Base-by-base conservation (phyloP, 257 asterid species). In the Asclepias syriaca region DNA sequence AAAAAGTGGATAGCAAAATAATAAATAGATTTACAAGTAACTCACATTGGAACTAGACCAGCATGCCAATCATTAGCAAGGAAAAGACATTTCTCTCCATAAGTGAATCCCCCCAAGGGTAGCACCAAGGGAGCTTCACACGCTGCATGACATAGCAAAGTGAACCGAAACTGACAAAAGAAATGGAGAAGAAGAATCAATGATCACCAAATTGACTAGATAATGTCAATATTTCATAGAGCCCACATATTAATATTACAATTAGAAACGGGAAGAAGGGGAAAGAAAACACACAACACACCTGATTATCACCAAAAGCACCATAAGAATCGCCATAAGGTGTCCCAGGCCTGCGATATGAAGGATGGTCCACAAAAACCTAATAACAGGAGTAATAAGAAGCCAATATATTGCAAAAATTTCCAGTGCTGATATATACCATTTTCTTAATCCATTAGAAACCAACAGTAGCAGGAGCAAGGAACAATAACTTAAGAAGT, bases 41-140 rank as follows among this genome's bases (percentile, higher is more conserved):
- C 98, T 8, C 88, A 95, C 99, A 92, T 87, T 19, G 99, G 99
- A 77, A 95, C 98, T 43, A 95, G 90, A 79, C 93, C 90, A 78
- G 99, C 98, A 74, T 92, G 99, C 99, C 99, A 95, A 60, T 95
- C 99, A 74, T 95, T 95, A 66, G 98, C 98, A 74, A 95, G 86
- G 84, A 95, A 95, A 65, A 95, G 68, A 79, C 97, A 95, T 56
- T 95, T 88, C 81, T 95, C 96, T 71, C 98, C 98, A 32, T 92
- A 95, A 34, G 95, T 92, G 81, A 79, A 92, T 45, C 99, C 99
- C 79, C 99, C 98, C 63, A 95, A 70, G 3, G 94, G 92, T 79
- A 95, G 92, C 83, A 92, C 90, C 75, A 95, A 84, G 21, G 98
- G 98, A 79, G 98, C 99, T 88, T 95, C 99, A 77, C 98, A 92